Conservation (phyloP, 768 basidiomycete species). For the Kwoniella sp. region DNA sequence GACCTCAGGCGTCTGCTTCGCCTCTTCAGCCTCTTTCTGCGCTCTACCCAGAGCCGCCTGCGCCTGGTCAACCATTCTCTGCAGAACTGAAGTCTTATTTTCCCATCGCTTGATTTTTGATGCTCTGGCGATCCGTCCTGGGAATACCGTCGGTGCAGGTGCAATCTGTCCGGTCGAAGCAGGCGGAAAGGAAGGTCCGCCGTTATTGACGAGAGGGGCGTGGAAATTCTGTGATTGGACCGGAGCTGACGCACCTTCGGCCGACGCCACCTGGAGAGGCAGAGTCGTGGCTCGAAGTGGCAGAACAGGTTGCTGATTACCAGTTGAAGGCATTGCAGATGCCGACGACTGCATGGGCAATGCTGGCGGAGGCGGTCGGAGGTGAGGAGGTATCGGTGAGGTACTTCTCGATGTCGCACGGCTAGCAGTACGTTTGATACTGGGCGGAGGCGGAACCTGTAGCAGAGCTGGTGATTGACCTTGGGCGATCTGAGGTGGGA, state of each 20-base stretch:
- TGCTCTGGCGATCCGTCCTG: too few species aligned
- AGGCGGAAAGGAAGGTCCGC: too few species aligned
- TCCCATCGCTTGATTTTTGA: too few species aligned
- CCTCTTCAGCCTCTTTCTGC: constrained; percentile 4
- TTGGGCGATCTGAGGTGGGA: constrained; percentile 5
- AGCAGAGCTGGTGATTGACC: constrained; percentile 13
- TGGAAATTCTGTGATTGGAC: too few species aligned
- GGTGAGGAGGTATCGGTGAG: constrained; percentile 12
- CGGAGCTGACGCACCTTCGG: too few species aligned
- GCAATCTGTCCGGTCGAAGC: too few species aligned
- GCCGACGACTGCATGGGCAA: constrained; percentile 9
- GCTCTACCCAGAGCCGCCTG: constrained; percentile 9
- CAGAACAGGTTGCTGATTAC: constrained; percentile 2
- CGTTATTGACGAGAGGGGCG: too few species aligned
- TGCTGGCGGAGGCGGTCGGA: constrained; percentile 3
- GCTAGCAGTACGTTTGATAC: constrained; percentile 8
- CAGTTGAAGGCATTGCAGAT: constrained; percentile 10
- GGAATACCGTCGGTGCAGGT: too few species aligned
- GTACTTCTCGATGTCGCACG: constrained; percentile 9
- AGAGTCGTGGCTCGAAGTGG: constrained; percentile 7
- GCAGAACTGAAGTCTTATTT: constrained; percentile 1
- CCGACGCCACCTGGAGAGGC: too few species aligned
- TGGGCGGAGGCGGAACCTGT: constrained; percentile 14
- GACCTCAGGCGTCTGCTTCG: neutral
- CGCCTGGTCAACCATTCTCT: constrained; percentile 8